Base-by-base conservation (phyloP, 352 stramenopile species). In the Globisporangium takayamanum region DNA sequence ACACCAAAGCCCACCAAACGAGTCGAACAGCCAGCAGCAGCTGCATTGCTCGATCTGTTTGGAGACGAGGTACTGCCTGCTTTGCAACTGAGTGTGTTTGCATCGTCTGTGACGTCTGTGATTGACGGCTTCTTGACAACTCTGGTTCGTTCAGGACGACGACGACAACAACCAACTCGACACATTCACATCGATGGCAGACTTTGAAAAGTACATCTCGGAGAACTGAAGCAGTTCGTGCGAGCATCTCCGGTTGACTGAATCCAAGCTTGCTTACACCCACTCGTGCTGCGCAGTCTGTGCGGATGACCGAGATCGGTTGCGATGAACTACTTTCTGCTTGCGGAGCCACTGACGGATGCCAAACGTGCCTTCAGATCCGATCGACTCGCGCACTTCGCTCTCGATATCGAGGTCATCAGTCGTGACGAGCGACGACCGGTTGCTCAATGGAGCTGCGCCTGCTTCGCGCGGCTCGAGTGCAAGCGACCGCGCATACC, bases 341-440 rank as follows among this genome's bases (percentile, higher is more conserved):
- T 88, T 93, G 22, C 81, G 76, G 57, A 93, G 80, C 84, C 81
- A 92, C 57, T 92, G 81, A 16, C 84, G 79, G 44, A 92, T 84
- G 5, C 81, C 84, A 44, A 92, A 91, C 0, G 74, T 93, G 10
- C 82, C 81, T 41, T 90, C 81, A 11, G 67, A 68, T 5, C 84
- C 84, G 37, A 91, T 89, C 25, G 80, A 92, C 52, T 83, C 84
- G 26, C 80, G 77, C 26, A 91, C 81, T 72, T 93, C 80, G 58
- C 50, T 89, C 61, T 89, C 80, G 22, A 92, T 76, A 36, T 93
- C 84, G n/a, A 87, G 57, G 49, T 87, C 78, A 36, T 89, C 61
- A 1, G 73, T 50, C n/a, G 75, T 47, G 18, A 79, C 64, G 57
- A 68, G 72, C 14, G 76, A 85, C 0, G 70, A 67, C 11, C 73